These are phyloP conservation scores for Mortierella sp. DNA, from an alignment of 371 early-diverging fungal genomes.

Conservation along the genomic window DNA sequence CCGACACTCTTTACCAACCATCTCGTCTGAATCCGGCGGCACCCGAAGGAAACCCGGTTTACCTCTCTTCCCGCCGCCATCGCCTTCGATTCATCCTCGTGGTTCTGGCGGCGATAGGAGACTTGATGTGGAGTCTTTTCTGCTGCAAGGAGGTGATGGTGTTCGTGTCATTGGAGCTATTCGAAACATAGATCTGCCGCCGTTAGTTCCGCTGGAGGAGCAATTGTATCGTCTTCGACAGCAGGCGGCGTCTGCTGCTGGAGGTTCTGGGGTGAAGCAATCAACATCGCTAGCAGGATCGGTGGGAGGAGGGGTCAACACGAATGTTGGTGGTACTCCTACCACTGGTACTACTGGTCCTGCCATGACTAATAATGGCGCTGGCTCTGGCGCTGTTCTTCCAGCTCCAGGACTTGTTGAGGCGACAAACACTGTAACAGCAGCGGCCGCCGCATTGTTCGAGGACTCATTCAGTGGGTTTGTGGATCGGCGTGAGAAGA, in stretches of 20 bases:
- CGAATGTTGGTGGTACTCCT: too few relatives aligned
- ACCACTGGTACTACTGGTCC: too few relatives aligned
- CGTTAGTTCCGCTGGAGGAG: background rate
- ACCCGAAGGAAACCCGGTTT: constrained; percentile 1
- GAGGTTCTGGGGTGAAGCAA: too few relatives aligned
- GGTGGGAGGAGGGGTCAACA: background rate
- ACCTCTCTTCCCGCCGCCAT: too few relatives aligned
- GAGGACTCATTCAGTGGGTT: constrained; percentile 59
- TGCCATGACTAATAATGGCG: background rate
- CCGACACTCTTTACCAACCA: constrained; percentile 58
- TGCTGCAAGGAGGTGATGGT: too few relatives aligned
- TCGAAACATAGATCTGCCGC: background rate
- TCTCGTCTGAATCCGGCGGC: background rate
- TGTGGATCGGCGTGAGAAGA: constrained; percentile 62
- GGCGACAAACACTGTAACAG: background rate
- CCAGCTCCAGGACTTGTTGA: background rate
- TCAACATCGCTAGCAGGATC: background rate
- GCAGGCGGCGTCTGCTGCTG: background rate
- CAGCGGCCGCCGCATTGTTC: constrained; percentile 1
- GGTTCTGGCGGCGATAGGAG: too few relatives aligned
- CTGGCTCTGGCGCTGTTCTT: background rate
- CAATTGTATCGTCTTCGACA: background rate
- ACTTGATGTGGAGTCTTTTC: too few relatives aligned
- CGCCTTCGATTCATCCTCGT: background rate
- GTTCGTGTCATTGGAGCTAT: too few relatives aligned